Evolutionary conservation across 2,329 filamentous ascomycete genomes (phyloP).

Genomic region (Seiridium unicorne): DNA sequence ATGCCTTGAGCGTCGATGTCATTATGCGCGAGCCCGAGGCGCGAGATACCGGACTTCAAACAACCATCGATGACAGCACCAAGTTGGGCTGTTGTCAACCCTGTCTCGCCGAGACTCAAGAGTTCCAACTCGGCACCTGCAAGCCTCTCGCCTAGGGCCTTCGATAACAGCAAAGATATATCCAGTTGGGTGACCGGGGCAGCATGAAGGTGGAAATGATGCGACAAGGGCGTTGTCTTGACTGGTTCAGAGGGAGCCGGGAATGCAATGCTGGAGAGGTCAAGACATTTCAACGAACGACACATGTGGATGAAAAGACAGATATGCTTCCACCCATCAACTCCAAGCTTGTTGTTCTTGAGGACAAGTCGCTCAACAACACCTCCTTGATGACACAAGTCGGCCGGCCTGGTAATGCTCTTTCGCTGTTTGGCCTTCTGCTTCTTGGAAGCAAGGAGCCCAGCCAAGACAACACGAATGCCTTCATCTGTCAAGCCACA

Average conservation of each 20-base stretch:
- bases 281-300: conserved; percentile 78
- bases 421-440: conserved; percentile 55
- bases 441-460: conserved; percentile 75
- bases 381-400: conserved; percentile 55
- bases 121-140: conserved; percentile 77
- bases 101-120: conserved; percentile 78
- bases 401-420: conserved; percentile 33
- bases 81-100: conserved; percentile 68
- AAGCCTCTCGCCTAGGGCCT: conserved; percentile 73
- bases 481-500: conserved; percentile 86
- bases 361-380: conserved; percentile 84
- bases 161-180: conserved; percentile 66
- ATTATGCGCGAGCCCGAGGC: conserved; percentile 83
- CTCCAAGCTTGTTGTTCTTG: conserved; percentile 88
- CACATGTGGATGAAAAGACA: conserved; percentile 89
- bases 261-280: conserved; percentile 82
- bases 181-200: conserved; percentile 40
- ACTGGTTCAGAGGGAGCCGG: conserved; percentile 39
- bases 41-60: conserved; percentile 72
- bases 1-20: conserved; percentile 72
- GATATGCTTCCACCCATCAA: conserved; percentile 88
- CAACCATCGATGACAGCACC: conserved; percentile 77
- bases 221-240: conserved; percentile 18
- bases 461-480: conserved; percentile 80
- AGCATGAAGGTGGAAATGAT: conserved; percentile 24